Evolutionary conservation across 164 flowering plant genomes (phyloP).

Genomic region (Nelumbo lutea): DNA sequence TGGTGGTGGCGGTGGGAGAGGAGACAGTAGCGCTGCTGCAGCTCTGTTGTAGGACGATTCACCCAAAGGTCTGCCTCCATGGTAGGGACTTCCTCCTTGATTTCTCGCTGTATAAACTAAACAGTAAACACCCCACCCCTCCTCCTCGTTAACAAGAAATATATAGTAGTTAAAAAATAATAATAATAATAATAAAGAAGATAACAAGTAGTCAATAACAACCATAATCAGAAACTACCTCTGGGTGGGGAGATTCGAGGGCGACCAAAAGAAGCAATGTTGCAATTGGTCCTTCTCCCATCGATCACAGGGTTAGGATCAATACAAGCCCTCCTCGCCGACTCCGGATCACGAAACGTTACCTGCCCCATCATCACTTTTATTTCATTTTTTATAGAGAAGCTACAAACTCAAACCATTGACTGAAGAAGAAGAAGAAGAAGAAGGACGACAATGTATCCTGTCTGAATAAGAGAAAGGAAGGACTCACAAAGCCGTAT

Average conservation of each 20-base stretch:
- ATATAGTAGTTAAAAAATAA: no score
- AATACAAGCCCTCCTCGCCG: conserved; percentile 73
- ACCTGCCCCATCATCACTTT: conserved; percentile 37
- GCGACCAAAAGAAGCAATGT: conserved; percentile 82
- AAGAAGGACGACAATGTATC: no score
- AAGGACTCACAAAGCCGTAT: conserved; percentile 78
- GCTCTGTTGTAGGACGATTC: conserved; percentile 5
- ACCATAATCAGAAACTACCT: conserved; percentile 29
- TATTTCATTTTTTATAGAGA: not conserved
- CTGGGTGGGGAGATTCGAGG: conserved; percentile 85
- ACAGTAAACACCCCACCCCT: no score
- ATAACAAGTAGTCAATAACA: no score
- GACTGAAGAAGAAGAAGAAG: not conserved
- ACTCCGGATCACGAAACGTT: conserved; percentile 87
- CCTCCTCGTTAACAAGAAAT: no score
- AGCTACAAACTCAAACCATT: not conserved
- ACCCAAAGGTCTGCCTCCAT: conserved; percentile 6
- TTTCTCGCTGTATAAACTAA: conserved; percentile 36
- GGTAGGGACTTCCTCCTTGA: conserved; percentile 33
- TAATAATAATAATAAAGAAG: no score
- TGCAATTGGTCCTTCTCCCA: conserved; percentile 88
- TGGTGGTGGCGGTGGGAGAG: not conserved
- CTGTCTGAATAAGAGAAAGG: not conserved
- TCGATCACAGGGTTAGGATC: conserved; percentile 87
- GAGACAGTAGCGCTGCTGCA: not conserved